Evolutionary conservation across 2,329 filamentous ascomycete genomes (phyloP).

Genomic region (Diaporthe sp.): DNA sequence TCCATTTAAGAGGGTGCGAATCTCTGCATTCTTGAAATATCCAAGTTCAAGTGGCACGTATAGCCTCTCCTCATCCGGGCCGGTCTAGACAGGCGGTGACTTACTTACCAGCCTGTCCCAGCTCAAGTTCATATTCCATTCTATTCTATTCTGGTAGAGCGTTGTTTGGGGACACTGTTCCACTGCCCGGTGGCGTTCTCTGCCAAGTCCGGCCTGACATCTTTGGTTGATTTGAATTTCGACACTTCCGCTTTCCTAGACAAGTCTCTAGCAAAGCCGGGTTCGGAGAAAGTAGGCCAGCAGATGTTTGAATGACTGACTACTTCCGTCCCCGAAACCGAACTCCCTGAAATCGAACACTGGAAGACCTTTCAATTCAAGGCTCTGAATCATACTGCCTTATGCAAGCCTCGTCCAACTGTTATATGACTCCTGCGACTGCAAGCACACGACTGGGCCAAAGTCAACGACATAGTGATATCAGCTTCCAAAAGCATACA

Average conservation of each 20-base stretch:
- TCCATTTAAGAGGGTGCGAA: no score
- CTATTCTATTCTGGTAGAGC: not conserved
- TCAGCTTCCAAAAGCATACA: not conserved
- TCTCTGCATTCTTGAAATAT: not conserved
- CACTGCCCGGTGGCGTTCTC: not conserved
- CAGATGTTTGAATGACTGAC: not conserved
- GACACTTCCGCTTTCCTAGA: not conserved
- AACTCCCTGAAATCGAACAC: no score
- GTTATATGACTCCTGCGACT: not conserved
- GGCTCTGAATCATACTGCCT: slow-evolving; percentile 12
- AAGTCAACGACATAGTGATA: not conserved
- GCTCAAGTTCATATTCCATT: not conserved
- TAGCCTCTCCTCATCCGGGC: not conserved
- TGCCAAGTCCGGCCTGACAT: not conserved
- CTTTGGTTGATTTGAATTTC: not conserved
- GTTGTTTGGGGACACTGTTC: not conserved
- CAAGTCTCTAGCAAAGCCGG: not conserved
- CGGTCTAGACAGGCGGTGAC: not conserved
- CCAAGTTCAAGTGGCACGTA: not conserved
- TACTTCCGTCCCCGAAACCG: not conserved
- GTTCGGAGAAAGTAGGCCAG: not conserved
- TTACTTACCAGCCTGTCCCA: not conserved
- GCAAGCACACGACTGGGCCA: not conserved
- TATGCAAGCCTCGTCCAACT: not conserved
- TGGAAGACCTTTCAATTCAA: not conserved